Percentiles rank a stretch among this genome's conserved stretches.
Evolutionary conservation across 495 filamentous ascomycete species (phyloP).

Genomic region (Penicillium tannophilum): DNA sequence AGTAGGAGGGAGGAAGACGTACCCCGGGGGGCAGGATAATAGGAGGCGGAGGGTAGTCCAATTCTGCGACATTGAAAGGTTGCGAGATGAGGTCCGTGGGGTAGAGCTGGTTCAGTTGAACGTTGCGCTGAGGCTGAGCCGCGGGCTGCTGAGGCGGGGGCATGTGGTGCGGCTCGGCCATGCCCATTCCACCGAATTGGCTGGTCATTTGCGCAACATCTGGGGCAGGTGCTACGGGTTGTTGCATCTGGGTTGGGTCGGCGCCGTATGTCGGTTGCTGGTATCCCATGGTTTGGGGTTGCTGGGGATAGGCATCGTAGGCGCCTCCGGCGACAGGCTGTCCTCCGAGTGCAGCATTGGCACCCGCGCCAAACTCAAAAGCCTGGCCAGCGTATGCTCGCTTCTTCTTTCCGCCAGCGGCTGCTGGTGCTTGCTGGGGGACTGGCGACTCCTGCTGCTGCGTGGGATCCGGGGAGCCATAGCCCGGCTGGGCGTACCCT

Average conservation of each 20-base stretch:
- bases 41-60: slow-evolving; percentile 89
- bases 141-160: slow-evolving; percentile 56
- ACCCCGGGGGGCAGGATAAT: slow-evolving; percentile 92
- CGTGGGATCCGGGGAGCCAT: slow-evolving; percentile 40
- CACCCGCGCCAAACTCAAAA: slow-evolving; percentile 88
- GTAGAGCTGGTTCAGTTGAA: slow-evolving; percentile 81
- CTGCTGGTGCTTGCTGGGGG: slow-evolving; percentile 31
- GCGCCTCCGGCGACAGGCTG: slow-evolving; percentile 55
- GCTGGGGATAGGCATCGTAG: slow-evolving; percentile 61
- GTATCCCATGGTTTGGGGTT: slow-evolving; percentile 52
- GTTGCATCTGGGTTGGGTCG: slow-evolving; percentile 49
- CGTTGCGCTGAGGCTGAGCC: slow-evolving; percentile 54
- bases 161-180: slow-evolving; percentile 60
- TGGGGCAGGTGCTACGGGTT: slow-evolving; percentile 55
- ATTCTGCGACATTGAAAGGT: slow-evolving; percentile 89
- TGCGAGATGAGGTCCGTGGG: slow-evolving; percentile 88
- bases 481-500: slow-evolving; percentile 54
- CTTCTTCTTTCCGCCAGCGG: slow-evolving; percentile 74
- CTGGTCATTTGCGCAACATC: slow-evolving; percentile 77
- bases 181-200: slow-evolving; percentile 79
- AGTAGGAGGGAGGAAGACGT: slow-evolving; percentile 38
- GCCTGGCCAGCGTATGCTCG: slow-evolving; percentile 90
- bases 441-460: slow-evolving; percentile 33
- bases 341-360: slow-evolving; percentile 73
- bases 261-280: slow-evolving; percentile 58